Conservation (phyloP, 495 filamentous ascomycete species). For the Penicillium cinerascens region DNA sequence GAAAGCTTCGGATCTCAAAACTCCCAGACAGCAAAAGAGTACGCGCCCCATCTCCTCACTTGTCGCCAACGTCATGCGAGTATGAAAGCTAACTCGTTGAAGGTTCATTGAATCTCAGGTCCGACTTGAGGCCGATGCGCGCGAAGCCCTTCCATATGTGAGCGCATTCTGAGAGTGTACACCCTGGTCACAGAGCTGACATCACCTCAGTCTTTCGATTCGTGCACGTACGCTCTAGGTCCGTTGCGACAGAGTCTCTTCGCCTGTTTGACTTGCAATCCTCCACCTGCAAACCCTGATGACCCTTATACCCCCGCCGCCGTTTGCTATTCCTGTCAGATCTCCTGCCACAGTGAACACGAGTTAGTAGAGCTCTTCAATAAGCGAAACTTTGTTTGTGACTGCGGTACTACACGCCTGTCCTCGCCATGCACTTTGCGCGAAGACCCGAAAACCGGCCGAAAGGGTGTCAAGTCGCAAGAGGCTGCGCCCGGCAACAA, state of each 20-base stretch:
- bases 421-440: conserved; percentile 73
- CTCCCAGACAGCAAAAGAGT: conserved; percentile 89
- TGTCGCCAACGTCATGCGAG: not conserved
- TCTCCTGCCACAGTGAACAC: conserved; percentile 94
- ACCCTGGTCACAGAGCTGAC: conserved; percentile 13
- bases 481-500: conserved; percentile 67
- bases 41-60: conserved; percentile 19
- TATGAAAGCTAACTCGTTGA: conserved; percentile 3
- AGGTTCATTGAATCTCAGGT: conserved; percentile 90
- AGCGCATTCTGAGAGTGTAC: conserved; percentile 9
- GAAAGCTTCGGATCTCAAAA: conserved; percentile 62
- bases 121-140: conserved; percentile 87
- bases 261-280: conserved; percentile 89
- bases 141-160: conserved; percentile 90
- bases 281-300: conserved; percentile 58
- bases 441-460: conserved; percentile 66
- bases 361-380: conserved; percentile 92
- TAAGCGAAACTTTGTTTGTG: conserved; percentile 93
- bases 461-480: conserved; percentile 76
- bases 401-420: conserved; percentile 87
- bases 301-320: conserved; percentile 71
- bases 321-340: conserved; percentile 94
- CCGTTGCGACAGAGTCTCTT: conserved; percentile 83
- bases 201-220: conserved; percentile 70
- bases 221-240: conserved; percentile 84